Evolutionary conservation across 1,139 yeast species (phyloP), one percentile per base, ranked within the genome.

Genomic region (Candida glucosophila): DNA sequence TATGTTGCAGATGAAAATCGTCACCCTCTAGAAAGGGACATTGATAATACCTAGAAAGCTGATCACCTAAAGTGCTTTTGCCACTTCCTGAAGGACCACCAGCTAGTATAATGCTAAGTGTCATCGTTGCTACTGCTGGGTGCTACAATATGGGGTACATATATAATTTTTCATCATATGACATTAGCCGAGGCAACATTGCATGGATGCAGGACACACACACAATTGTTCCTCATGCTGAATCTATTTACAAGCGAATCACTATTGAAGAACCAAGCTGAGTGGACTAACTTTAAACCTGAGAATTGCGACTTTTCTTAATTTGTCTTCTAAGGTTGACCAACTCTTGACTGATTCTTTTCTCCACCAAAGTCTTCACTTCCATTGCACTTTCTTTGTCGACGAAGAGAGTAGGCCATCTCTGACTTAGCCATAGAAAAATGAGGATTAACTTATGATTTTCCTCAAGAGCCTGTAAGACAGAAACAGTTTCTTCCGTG

Each of bases 1-100:
- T 90, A 13, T 53, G 73, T 26, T 55, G 47, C 1, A 94, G 86
- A 47, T 88, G 96, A 19, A 79, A 62, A 3, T 61, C 55, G 47
- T 90, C 98, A 6, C 97, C 98, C 49, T 90, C 98, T 10, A 86
- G 53, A 42, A 73, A 83, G 2, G 74, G 67, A 30, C 78, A 65
- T 3, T 52, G 39, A 23, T 66, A 57, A 19, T 50, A 40, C 12
- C 50, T 33, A 2, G 80, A 49, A 18, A 88, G 46, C 12, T 52
- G 43, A n/a, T 55, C 54, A 0, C 85, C 93, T 15, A 81, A 67
- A 2, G 95, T 82, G 17, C 92, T 67, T 49, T 88, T 88, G 3
- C 97, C 97, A 3, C 94, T 80, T 8, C 96, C 96, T 0, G 95
- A 86, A 2, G 97, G 95, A 0, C 98, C 98, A 2, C 92, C 95